phyloP scores from a whole-genome alignment of 345 rosid species.

The Linum trigynum region DNA sequence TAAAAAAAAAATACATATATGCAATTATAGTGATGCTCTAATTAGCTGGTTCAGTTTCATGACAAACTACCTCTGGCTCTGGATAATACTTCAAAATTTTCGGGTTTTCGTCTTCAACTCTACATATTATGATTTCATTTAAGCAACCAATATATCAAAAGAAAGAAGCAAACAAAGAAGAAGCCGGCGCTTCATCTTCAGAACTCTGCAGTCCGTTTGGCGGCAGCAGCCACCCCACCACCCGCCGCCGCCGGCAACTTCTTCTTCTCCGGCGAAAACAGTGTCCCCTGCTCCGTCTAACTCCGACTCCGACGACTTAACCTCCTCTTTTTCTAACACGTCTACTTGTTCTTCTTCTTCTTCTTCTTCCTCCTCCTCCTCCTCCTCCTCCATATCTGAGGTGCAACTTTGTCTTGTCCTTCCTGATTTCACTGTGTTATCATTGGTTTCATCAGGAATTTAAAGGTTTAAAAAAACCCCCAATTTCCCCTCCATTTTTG shows the following conservation, averaged over 20 bases:
- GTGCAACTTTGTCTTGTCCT: too few relatives aligned
- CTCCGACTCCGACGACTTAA: constrained; percentile 29
- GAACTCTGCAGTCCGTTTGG: constrained; percentile 20
- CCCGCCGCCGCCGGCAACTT: constrained; percentile 35
- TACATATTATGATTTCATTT: not conserved
- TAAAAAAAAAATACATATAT: too few relatives aligned
- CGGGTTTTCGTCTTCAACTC: too few relatives aligned
- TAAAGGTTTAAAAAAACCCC: too few relatives aligned
- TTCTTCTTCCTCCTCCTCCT: constrained; percentile 15
- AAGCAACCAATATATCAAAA: constrained; percentile 50
- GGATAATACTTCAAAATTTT: too few relatives aligned
- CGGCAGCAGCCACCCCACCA: not conserved
- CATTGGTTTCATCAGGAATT: too few relatives aligned
- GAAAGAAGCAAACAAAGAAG: constrained; percentile 17
- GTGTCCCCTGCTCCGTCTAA: not conserved
- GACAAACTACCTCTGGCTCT: too few relatives aligned
- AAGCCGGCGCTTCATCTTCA: constrained; percentile 9
- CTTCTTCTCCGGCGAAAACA: constrained; percentile 9
- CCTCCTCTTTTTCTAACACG: not conserved
- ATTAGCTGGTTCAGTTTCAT: too few relatives aligned
- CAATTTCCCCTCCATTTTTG: not conserved
- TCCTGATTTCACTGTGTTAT: too few relatives aligned
- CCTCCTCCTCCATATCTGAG: too few relatives aligned
- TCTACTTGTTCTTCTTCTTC: too few relatives aligned
- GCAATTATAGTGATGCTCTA: too few relatives aligned